phyloP scores from a whole-genome alignment of 139 green algal species.

The Micromonas commoda region DNA sequence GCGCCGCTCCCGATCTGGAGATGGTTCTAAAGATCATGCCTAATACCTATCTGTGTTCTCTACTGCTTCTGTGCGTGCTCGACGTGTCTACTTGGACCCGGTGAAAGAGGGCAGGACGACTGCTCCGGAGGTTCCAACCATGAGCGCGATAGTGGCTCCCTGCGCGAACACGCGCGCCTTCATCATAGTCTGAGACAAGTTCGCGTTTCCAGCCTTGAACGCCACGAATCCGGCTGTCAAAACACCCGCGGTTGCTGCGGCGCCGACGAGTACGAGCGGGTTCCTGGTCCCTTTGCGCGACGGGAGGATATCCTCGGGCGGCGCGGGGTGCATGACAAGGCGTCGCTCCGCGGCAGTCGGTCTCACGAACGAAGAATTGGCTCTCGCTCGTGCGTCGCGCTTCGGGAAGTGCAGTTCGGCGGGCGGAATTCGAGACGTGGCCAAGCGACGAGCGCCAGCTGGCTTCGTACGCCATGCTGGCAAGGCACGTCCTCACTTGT shows the following conservation, averaged over 20 bases:
- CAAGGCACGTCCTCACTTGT: too few species aligned
- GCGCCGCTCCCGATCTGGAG: too few species aligned
- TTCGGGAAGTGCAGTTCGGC: too few species aligned
- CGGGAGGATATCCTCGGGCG: slow-evolving; percentile 17
- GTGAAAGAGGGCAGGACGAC: neutral
- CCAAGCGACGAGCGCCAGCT: too few species aligned
- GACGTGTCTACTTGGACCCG: too few species aligned
- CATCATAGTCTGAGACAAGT: slow-evolving; percentile 43
- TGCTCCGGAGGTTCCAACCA: slow-evolving; percentile 34
- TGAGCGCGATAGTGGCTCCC: slow-evolving; percentile 43
- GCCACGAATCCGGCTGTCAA: slow-evolving; percentile 23
- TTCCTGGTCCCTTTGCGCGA: neutral
- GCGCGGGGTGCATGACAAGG: neutral
- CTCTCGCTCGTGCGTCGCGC: neutral
- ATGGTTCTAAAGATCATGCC: too few species aligned
- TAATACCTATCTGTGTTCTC: too few species aligned
- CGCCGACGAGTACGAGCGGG: slow-evolving; percentile 31
- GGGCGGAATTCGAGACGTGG: too few species aligned
- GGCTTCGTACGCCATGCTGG: too few species aligned
- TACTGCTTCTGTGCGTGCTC: too few species aligned
- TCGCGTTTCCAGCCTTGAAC: slow-evolving; percentile 41
- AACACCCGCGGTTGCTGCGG: slow-evolving; percentile 20
- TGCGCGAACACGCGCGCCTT: slow-evolving; percentile 41
- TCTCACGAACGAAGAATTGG: neutral
- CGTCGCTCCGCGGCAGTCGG: neutral